A percentile compares a stretch with the other conserved stretches of the same genome.
phyloP scores from a whole-genome alignment of 179 eudicot species.

The Spinacia oleracea region DNA sequence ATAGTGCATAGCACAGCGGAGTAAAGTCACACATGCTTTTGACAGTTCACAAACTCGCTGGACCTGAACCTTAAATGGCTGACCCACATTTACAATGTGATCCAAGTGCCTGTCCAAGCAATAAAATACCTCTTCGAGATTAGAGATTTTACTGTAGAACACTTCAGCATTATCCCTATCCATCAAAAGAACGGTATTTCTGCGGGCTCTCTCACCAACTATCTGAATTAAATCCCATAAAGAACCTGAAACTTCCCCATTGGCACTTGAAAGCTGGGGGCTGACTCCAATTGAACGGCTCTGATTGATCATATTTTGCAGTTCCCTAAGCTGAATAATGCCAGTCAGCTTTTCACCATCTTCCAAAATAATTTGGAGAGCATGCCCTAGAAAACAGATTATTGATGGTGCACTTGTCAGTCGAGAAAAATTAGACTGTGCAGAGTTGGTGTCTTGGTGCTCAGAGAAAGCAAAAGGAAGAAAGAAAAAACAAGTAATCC shows the following conservation, averaged over 20 bases:
- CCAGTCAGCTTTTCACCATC: conserved; percentile 94
- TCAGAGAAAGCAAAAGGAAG: not conserved
- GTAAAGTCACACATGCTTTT: conserved; percentile 60
- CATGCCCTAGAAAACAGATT: conserved; percentile 54
- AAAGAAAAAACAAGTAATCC: not conserved
- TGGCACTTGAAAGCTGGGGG: conserved; percentile 44
- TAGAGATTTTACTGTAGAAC: conserved; percentile 89
- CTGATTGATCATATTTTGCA: conserved; percentile 69
- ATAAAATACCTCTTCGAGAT: conserved; percentile 77
- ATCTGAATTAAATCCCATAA: conserved; percentile 95
- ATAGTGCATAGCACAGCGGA: conserved; percentile 63
- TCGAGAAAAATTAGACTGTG: not conserved
- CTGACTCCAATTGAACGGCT: conserved; percentile 43
- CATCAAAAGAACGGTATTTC: conserved; percentile 88
- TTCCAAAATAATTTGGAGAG: conserved; percentile 86
- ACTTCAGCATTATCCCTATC: conserved; percentile 98
- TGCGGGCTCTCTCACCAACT: conserved; percentile 90
- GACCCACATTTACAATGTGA: conserved; percentile 54
- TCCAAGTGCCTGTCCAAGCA: conserved; percentile 73
- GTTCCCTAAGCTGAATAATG: conserved; percentile 84
- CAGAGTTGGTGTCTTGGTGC: not conserved
- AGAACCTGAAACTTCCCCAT: conserved; percentile 61
- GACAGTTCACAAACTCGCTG: conserved; percentile 88
- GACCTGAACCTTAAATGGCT: conserved; percentile 61
- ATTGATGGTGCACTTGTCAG: conserved; percentile 6